phyloP scores from a whole-genome alignment of 2,329 filamentous ascomycete species.

The Fusarium odoratissimum region DNA sequence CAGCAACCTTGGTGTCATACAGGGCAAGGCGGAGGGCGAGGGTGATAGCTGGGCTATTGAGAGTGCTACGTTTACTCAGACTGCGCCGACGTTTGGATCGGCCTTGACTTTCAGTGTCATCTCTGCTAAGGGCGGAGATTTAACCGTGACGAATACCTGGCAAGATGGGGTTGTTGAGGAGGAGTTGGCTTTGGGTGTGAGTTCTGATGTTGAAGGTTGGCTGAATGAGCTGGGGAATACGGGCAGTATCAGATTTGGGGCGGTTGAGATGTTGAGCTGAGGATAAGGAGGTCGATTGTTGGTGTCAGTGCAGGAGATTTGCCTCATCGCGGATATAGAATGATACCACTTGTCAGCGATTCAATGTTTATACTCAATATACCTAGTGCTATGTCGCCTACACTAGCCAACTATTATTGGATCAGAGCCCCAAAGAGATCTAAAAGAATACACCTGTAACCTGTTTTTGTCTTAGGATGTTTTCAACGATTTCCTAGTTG shows the following conservation, averaged over 20 bases:
- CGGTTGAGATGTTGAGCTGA: neutral
- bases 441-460: neutral
- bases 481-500: neutral
- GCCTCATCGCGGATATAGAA: neutral
- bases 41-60: neutral
- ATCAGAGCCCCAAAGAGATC: neutral
- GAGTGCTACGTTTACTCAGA: slow-evolving; percentile 8
- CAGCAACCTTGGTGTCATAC: slow-evolving; percentile 25
- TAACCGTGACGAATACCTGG: slow-evolving; percentile 11
- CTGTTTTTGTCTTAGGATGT: neutral
- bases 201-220: slow-evolving; percentile 10
- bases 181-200: slow-evolving; percentile 1
- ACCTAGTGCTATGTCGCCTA: no score
- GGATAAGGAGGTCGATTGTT: neutral
- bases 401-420: neutral
- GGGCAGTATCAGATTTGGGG: neutral
- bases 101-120: slow-evolving; percentile 10
- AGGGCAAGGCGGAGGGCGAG: neutral
- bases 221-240: neutral
- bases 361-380: neutral
- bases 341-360: neutral
- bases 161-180: slow-evolving; percentile 13
- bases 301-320: neutral
- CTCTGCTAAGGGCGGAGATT: neutral
- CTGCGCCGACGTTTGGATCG: neutral